phyloP scores from a whole-genome alignment of 306 rosid species.

The Medicago ruthenica region DNA sequence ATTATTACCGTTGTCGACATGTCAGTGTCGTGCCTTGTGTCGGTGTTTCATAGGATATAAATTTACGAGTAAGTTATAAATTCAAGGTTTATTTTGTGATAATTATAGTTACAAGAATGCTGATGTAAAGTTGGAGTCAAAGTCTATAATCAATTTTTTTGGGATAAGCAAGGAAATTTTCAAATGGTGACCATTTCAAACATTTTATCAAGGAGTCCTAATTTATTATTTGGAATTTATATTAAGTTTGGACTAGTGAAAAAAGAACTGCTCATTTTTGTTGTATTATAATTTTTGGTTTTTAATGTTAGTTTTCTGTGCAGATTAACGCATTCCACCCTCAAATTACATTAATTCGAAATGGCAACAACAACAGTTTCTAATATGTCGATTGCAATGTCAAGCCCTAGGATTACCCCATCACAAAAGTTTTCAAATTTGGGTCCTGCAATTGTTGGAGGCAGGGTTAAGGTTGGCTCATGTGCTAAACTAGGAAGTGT shows the following conservation, averaged over 20 bases:
- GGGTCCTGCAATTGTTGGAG: constrained; percentile 45
- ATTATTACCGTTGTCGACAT: no score
- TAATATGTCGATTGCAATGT: constrained; percentile 68
- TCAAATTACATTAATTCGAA: constrained; percentile 46
- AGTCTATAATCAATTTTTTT: background rate
- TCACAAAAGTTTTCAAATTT: constrained; percentile 45
- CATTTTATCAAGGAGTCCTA: constrained; percentile 9
- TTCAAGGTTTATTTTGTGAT: constrained; percentile 28
- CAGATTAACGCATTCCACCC: constrained; percentile 44
- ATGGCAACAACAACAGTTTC: constrained; percentile 83
- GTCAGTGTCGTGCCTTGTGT: no score
- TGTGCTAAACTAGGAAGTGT: constrained; percentile 66
- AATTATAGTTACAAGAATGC: constrained; percentile 19
- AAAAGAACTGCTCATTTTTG: background rate
- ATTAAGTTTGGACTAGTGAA: background rate
- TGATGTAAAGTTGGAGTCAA: constrained; percentile 28
- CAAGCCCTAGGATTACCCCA: constrained; percentile 56
- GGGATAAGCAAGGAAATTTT: constrained; percentile 20
- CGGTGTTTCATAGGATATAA: no score
- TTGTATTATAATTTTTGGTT: constrained; percentile 17
- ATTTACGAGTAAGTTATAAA: background rate
- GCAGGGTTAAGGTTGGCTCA: constrained; percentile 53
- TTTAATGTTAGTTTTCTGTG: constrained; percentile 33
- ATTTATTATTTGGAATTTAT: background rate
- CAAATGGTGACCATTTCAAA: constrained; percentile 15